phyloP scores from a whole-genome alignment of 2,329 filamentous ascomycete species.

The Stagonosporopsis vannaccii region DNA sequence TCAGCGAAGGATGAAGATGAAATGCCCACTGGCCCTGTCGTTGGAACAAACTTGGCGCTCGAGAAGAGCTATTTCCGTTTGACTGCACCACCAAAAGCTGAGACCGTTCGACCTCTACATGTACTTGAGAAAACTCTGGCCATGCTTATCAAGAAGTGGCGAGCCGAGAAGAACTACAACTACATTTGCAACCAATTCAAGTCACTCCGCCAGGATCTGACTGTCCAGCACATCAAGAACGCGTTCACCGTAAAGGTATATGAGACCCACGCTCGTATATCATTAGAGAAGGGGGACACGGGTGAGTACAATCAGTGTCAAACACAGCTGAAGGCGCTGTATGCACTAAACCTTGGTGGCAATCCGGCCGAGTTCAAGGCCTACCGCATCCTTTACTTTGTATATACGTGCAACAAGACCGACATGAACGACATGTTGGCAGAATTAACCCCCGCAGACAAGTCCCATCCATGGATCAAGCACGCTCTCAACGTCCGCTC shows the following conservation, averaged over 20 bases:
- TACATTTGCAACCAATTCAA: slow-evolving; percentile 99
- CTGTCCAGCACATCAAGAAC: slow-evolving; percentile 95
- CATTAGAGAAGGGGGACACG: slow-evolving; percentile 96
- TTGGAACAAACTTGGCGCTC: slow-evolving; percentile 82
- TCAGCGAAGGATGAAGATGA: slow-evolving; percentile 58
- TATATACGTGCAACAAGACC: slow-evolving; percentile 97
- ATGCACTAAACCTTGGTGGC: slow-evolving; percentile 84
- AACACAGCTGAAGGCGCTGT: slow-evolving; percentile 92
- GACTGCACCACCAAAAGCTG: slow-evolving; percentile 86
- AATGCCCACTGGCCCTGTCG: slow-evolving; percentile 69
- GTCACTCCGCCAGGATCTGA: slow-evolving; percentile 95
- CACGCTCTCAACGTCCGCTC: slow-evolving; percentile 93
- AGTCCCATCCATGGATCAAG: slow-evolving; percentile 80
- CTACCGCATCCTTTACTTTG: slow-evolving; percentile 99
- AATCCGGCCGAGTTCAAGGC: slow-evolving; percentile 96
- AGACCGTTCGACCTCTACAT: slow-evolving; percentile 83
- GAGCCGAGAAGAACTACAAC: slow-evolving; percentile 88
- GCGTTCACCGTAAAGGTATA: slow-evolving; percentile 97
- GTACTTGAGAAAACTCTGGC: slow-evolving; percentile 86
- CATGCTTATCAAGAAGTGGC: slow-evolving; percentile 93
- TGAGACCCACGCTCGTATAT: slow-evolving; percentile 96
- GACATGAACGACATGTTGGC: slow-evolving; percentile 98
- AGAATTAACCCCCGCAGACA: slow-evolving; percentile 98
- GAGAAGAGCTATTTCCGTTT: slow-evolving; percentile 96
- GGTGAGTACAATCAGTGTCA: slow-evolving; percentile 99